Evolutionary conservation across 106 monocot species (phyloP).

Genomic region (Dendrobium catenatum): DNA sequence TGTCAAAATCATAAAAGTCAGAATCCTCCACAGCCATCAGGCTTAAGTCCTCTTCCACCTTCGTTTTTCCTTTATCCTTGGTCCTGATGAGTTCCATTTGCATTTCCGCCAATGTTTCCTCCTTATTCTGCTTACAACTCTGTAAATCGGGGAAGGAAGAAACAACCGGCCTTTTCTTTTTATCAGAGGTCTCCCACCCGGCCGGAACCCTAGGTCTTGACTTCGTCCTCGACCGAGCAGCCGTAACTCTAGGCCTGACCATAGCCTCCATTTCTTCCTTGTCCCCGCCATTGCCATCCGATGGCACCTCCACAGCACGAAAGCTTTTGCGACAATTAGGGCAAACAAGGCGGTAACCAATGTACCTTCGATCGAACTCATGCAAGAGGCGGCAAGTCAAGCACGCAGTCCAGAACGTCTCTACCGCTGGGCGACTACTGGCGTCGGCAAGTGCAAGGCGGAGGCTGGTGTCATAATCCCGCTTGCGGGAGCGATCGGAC

Average conservation of each 20-base stretch:
- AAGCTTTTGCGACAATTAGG: slow-evolving; percentile 68
- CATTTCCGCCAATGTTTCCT: slow-evolving; percentile 68
- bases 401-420: slow-evolving; percentile 83
- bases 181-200: slow-evolving; percentile 5
- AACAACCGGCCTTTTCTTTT: slow-evolving; percentile 16
- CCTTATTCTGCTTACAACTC: slow-evolving; percentile 26
- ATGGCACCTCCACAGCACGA: slow-evolving; percentile 48
- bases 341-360: slow-evolving; percentile 64
- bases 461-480: slow-evolving; percentile 35
- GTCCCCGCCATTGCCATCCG: slow-evolving; percentile 2
- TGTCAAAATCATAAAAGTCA: slow-evolving; percentile 87
- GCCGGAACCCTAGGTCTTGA: slow-evolving; percentile 18
- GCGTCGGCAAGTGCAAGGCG: slow-evolving; percentile 4
- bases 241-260: slow-evolving; percentile 13
- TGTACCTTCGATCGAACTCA: slow-evolving; percentile 66
- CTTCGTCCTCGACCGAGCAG: slow-evolving; percentile 23
- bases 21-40: slow-evolving; percentile 88
- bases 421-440: neutral
- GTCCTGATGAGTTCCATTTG: slow-evolving; percentile 35
- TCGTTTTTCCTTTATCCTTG: slow-evolving; percentile 16
- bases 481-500: slow-evolving; percentile 38
- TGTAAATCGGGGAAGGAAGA: slow-evolving; percentile 8
- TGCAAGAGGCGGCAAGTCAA: slow-evolving; percentile 58
- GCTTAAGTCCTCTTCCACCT: slow-evolving; percentile 27
- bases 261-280: slow-evolving; percentile 9